Base-by-base conservation (phyloP, 2,329 filamentous ascomycete genomes). In the Knoxdaviesia capensis region DNA sequence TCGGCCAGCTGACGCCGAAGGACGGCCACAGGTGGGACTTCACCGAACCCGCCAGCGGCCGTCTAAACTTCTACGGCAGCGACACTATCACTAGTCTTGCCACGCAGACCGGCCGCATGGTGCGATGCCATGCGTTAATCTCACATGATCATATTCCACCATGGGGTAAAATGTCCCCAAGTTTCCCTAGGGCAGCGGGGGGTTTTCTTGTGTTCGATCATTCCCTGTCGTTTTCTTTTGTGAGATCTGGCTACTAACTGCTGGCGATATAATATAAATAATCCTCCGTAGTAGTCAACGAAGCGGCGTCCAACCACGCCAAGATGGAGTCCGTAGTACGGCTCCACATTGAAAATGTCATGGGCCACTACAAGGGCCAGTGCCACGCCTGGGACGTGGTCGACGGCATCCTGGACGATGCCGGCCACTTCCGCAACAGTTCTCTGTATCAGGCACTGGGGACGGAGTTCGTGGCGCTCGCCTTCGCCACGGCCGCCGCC, bases 11-110 rank as follows among this genome's bases (percentile, higher is more conserved):
- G 30, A 78, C 75, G 0, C 73, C 75, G 0, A 71, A 68, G 40
- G 81, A 81, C 53, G 65, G 66, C 3, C 69, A 74, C 54, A 68
- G 74, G 63, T 82, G 74, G 74, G 64, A 75, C 45, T 61, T 65
- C 46, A 76, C 64, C 10, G 73, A 83, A 60, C 70, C 73, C 1
- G 53, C 57, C 36, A 66, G 64, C 38, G 65, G 62, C 34, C 53
- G 60, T 38, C 82, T 80, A 61, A 66, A 64, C 50, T 81, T 66
- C 55, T 63, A 63, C 5, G 56, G 60, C 2, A 76, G 70, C 35
- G 73, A 80, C 40, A 60, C 64, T 41, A 59, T 72, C 20, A 56
- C 66, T 36, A 56, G 62, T 39, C 56, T 68, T 11, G 68, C 68
- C 8, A 58, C 36, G 8, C 36, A 33, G 31, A 68, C 69, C 46